Evolutionary conservation across 306 rosid species (phyloP), one percentile per base, ranked within the genome.

Genomic region (Sophora flavescens): DNA sequence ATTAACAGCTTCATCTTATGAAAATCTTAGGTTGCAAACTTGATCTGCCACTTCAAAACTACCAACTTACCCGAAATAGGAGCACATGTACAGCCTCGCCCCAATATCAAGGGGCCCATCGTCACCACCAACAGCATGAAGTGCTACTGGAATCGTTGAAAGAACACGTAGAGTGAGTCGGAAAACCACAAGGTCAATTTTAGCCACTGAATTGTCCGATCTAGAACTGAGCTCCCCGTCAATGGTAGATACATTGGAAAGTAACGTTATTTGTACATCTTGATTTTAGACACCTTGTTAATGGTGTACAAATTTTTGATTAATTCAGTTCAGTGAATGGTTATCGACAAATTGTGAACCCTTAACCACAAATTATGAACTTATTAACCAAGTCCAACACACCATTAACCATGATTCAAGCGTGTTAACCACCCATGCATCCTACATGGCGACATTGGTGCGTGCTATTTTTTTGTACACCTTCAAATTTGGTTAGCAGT

Each of bases 61-160:
- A 76, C 69, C 76, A 39, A 71, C 42, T 90, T 78, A 86, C 71
- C 38, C 76, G 67, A 86, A 72, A 78, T 92, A 95, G 10, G 98
- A 95, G 87, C 90, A 85, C 89, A 83, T 83, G 82, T 82, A 95
- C 53, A 95, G 82, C 89, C 93, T 87, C 72, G 74, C 97, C 75
- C 96, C 91, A 39, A 92, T 80, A 79, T 92, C 93, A 61, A 90
- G 54, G 41, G 97, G 92, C 65, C 97, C 97, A 70, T 89, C 81
- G 67, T 92, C 97, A 72, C 98, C 97, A 30, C 98, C 97, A 26
- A 88, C 73, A 11, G 97, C 87, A 82, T 92, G 96, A 74, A 95
- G 93, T 30, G 83, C 91, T 5, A 95, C 97, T 0, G 95, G 96
- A 71, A 95, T 82, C 6, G 90, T 84, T 16, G 96, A 90, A 77